These are phyloP conservation scores for Mortierella sp. DNA, from an alignment of 371 early-diverging fungal species.

Conservation along the genomic window DNA sequence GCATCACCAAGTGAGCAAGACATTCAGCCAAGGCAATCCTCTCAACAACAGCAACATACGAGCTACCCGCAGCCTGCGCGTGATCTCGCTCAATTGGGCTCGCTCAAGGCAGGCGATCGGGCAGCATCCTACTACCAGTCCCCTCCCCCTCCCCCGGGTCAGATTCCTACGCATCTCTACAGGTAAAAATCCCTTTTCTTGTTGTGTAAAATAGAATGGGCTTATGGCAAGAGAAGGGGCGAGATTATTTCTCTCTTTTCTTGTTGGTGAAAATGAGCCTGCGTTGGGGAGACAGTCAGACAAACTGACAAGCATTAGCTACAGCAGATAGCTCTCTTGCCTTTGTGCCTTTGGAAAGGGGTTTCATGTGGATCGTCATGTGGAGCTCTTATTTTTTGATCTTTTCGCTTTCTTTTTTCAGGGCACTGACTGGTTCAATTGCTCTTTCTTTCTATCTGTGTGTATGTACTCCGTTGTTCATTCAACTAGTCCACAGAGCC, in stretches of 20 bases:
- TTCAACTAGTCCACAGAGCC: conserved; percentile 2
- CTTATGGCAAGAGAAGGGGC: neutral
- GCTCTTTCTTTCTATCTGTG: neutral
- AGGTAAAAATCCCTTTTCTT: conserved; percentile 8
- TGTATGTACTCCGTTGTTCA: neutral
- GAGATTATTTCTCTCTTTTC: neutral
- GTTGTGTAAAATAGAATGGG: neutral
- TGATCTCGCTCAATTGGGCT: conserved; percentile 73
- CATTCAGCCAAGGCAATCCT: conserved; percentile 27
- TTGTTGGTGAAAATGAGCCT: neutral
- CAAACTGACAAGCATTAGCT: neutral
- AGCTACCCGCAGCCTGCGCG: conserved; percentile 58
- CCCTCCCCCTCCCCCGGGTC: conserved; percentile 11
- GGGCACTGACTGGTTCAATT: neutral
- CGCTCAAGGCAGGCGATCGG: conserved; percentile 25
- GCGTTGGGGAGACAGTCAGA: neutral
- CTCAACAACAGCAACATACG: conserved; percentile 14
- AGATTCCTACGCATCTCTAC: conserved; percentile 15
- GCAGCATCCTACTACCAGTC: conserved; percentile 18
- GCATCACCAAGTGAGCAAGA: conserved; percentile 36
- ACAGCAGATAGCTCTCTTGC: neutral
- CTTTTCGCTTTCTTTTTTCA: neutral
- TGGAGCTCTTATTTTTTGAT: neutral
- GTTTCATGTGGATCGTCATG: conserved; percentile 11
- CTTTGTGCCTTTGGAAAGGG: neutral